Percentiles rank a stretch among this genome's conserved stretches.
Conservation (phyloP, 2,329 filamentous ascomycete species). For the Ramularia endophylla region DNA sequence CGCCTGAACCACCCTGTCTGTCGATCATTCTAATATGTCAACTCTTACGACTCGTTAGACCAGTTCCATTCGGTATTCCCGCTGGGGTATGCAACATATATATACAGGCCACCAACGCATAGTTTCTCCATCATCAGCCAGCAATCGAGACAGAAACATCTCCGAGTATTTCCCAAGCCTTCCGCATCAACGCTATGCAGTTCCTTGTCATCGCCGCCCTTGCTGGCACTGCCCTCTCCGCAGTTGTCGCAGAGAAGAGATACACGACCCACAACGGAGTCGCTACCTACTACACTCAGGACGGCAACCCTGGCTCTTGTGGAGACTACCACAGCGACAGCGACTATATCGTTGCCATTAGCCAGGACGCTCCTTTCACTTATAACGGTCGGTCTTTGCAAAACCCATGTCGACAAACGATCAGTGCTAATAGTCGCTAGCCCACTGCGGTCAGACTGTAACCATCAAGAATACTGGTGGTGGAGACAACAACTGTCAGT, state of each 20-base stretch:
- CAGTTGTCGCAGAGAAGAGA: background rate
- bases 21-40: too few relatives aligned
- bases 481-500: conserved; percentile 1
- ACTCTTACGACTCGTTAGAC: too few relatives aligned
- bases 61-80: too few relatives aligned
- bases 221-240: background rate
- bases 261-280: conserved; percentile 2
- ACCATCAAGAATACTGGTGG: conserved; percentile 9
- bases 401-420: too few relatives aligned
- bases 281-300: conserved; percentile 7
- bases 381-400: conserved; percentile 4
- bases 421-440: background rate
- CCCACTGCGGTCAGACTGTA: conserved; percentile 10
- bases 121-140: too few relatives aligned
- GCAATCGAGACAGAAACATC: background rate
- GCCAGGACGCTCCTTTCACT: conserved; percentile 4
- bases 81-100: too few relatives aligned
- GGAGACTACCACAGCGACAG: conserved; percentile 3
- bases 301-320: conserved; percentile 8
- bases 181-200: conserved; percentile 1
- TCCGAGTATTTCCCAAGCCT: background rate
- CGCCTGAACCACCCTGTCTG: too few relatives aligned
- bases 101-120: too few relatives aligned
- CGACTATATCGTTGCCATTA: conserved; percentile 9
- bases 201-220: background rate